phyloP scores from a whole-genome alignment of 2,329 filamentous ascomycete species.

The Cercospora sp. region DNA sequence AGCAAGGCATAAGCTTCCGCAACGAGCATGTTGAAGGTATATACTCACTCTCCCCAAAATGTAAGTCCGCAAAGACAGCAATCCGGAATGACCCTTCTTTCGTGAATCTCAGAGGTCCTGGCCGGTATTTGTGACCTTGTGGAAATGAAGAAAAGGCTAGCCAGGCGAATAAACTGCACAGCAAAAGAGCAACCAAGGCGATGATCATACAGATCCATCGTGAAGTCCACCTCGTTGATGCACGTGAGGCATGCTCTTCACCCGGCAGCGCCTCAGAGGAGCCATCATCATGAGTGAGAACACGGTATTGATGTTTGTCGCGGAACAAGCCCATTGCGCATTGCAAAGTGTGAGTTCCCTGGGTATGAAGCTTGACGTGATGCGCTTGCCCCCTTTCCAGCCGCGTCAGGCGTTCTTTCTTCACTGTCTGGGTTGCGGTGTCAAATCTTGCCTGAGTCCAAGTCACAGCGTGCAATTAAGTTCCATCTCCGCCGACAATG shows the following conservation, averaged over 20 bases:
- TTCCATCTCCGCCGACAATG: too few species aligned
- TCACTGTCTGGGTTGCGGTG: too few species aligned
- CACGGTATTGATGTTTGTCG: background rate
- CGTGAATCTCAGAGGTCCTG: conserved; percentile 31
- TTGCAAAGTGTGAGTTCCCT: too few species aligned
- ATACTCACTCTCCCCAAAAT: conserved; percentile 69
- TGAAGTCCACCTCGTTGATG: background rate
- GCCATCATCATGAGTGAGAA: background rate
- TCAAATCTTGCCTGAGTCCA: too few species aligned
- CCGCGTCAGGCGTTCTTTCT: background rate
- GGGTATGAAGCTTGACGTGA: background rate
- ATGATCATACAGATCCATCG: background rate
- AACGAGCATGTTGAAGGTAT: too few species aligned
- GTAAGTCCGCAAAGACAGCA: conserved; percentile 67
- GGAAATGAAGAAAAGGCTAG: background rate
- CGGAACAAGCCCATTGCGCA: background rate
- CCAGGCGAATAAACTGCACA: background rate
- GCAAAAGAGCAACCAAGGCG: background rate
- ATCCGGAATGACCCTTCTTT: conserved; percentile 48
- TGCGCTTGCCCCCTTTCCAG: background rate
- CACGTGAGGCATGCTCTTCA: background rate
- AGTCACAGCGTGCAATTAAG: too few species aligned
- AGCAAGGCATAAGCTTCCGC: too few species aligned
- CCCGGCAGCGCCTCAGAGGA: background rate
- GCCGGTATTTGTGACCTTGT: background rate